Evolutionary conservation across 805 yeast species (phyloP).

Genomic region (Candida pseudofarinosa): DNA sequence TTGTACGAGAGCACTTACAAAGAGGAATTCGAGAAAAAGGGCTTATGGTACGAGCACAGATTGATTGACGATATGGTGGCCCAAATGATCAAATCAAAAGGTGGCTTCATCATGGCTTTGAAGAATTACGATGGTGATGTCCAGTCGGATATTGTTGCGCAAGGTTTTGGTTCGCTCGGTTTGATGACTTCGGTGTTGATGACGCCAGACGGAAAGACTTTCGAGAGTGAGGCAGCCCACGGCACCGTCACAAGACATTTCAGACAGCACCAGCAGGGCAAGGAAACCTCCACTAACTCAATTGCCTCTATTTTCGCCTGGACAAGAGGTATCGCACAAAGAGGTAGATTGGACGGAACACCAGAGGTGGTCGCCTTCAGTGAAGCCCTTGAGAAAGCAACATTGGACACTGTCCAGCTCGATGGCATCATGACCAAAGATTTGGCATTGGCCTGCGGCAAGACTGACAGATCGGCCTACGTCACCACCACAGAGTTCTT

Average conservation of each 20-base stretch:
- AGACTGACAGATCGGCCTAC: conserved; percentile 54
- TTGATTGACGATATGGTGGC: conserved; percentile 87
- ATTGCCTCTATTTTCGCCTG: conserved; percentile 85
- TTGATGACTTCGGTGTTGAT: conserved; percentile 79
- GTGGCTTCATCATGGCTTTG: conserved; percentile 77
- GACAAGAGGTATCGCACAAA: conserved; percentile 79
- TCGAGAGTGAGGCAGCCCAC: conserved; percentile 83
- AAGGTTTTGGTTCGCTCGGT: conserved; percentile 82
- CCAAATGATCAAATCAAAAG: conserved; percentile 80
- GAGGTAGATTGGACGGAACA: conserved; percentile 72
- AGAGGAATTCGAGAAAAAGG: conserved; percentile 51
- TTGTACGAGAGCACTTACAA: conserved; percentile 58
- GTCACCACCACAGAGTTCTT: conserved; percentile 75
- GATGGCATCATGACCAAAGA: conserved; percentile 83
- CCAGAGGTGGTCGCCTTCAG: conserved; percentile 70
- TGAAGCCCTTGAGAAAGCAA: conserved; percentile 58
- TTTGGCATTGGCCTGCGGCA: conserved; percentile 68
- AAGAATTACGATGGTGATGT: conserved; percentile 87
- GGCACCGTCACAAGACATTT: conserved; percentile 86
- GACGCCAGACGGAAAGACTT: conserved; percentile 84
- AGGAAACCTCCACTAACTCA: conserved; percentile 80
- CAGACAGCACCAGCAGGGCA: conserved; percentile 77
- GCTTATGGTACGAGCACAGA: conserved; percentile 75
- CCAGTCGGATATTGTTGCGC: conserved; percentile 81
- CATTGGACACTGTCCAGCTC: conserved; percentile 65